Percentiles rank a stretch among this genome's conserved stretches.
These are phyloP conservation scores for Blastocystis hominis DNA, from an alignment of 352 stramenopile genomes.

Conservation along the genomic window DNA sequence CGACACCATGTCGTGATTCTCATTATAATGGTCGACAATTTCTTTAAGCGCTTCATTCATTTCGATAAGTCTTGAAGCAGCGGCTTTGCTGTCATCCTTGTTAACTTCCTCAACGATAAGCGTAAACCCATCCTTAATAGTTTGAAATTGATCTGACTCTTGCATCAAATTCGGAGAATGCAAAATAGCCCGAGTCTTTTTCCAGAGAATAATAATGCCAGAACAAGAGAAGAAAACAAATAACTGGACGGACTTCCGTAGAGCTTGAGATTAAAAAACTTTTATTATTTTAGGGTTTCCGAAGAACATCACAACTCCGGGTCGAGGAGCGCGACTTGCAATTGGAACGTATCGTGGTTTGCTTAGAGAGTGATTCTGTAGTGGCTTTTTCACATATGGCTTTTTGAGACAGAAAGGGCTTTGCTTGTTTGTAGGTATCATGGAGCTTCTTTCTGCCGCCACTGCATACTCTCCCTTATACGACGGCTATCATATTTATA, in stretches of 20 bases:
- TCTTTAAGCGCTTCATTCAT: not conserved
- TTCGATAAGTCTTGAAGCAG: not conserved
- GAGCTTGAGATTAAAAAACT: not conserved
- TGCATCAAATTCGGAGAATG: not conserved
- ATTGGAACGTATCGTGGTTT: not conserved
- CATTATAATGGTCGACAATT: not conserved
- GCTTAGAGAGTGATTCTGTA: not conserved
- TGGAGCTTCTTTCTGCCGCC: not conserved
- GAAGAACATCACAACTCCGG: not conserved
- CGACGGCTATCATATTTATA: slow-evolving; percentile 7
- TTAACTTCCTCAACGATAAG: not conserved
- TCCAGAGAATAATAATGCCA: not conserved
- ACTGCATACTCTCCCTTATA: slow-evolving; percentile 10
- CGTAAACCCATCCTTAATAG: not conserved
- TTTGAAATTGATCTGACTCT: not conserved
- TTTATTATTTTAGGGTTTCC: not conserved
- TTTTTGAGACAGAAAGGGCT: not conserved
- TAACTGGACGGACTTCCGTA: not conserved
- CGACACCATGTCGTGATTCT: not conserved
- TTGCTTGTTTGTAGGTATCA: slow-evolving; percentile 1
- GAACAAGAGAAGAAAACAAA: not conserved
- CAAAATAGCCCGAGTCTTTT: not conserved
- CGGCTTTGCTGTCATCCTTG: not conserved
- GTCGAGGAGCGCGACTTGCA: not conserved
- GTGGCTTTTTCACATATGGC: slow-evolving; percentile 34